Conservation (phyloP, 1,284 basidiomycete species). For the Malassezia restricta region DNA sequence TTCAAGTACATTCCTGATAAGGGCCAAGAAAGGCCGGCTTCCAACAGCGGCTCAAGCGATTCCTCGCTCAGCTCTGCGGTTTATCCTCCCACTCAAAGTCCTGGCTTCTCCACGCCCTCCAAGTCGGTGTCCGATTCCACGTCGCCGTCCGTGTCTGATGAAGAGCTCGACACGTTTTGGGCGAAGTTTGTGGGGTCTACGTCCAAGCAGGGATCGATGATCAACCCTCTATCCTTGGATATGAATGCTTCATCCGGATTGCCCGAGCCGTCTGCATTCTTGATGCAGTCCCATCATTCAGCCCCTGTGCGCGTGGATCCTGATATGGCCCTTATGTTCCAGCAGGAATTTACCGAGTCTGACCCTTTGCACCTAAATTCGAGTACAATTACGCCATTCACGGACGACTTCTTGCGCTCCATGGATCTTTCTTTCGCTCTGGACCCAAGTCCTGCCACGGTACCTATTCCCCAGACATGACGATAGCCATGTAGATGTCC, state of each 20-base stretch:
- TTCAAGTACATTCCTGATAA: neutral
- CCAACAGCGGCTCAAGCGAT: too few relatives aligned
- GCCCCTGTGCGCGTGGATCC: neutral
- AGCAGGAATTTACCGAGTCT: neutral
- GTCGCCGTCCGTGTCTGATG: neutral
- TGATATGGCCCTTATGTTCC: neutral
- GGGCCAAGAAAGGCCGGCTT: neutral
- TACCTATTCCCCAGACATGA: too few relatives aligned
- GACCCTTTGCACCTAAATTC: constrained; percentile 1
- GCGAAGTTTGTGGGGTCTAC: constrained; percentile 2
- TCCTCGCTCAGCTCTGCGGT: neutral
- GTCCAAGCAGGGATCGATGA: neutral
- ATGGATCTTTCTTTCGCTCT: neutral
- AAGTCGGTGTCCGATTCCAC: neutral
- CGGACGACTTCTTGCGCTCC: constrained; percentile 10
- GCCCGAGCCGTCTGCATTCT: neutral
- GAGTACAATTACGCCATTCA: neutral
- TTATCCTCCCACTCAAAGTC: neutral
- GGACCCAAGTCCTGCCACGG: neutral
- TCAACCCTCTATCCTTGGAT: neutral
- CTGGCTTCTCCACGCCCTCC: neutral
- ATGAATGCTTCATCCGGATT: neutral
- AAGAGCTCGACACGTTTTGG: constrained; percentile 14
- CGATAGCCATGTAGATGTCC: too few relatives aligned
- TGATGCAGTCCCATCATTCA: neutral